Percentiles rank a stretch among this genome's conserved stretches.
Evolutionary conservation across 139 green algal genomes (phyloP).

Genomic region (Spirogloea muscicola): DNA sequence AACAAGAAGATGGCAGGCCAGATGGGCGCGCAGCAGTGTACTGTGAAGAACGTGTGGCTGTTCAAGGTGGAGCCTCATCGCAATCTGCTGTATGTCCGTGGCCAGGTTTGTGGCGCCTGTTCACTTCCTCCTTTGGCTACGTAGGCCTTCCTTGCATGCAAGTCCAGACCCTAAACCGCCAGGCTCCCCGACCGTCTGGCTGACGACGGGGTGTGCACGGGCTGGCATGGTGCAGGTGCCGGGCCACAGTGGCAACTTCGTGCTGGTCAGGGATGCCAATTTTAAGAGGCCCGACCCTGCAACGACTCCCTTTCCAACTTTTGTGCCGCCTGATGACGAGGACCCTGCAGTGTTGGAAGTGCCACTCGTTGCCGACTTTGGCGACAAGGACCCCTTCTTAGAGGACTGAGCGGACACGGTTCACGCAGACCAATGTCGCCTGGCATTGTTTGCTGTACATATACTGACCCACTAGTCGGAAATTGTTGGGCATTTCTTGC

Average conservation of each 20-base stretch:
- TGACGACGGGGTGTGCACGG: no score
- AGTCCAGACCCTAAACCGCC: no score
- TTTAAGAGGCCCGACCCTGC: constrained; percentile 5
- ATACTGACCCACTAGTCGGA: no score
- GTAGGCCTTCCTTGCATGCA: no score
- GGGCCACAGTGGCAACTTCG: constrained; percentile 45
- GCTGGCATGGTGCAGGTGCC: no score
- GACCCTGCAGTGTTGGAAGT: not conserved
- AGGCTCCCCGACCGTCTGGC: no score
- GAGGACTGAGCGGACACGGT: no score
- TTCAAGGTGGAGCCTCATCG: constrained; percentile 82
- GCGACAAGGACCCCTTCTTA: constrained; percentile 20
- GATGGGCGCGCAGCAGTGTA: constrained; percentile 79
- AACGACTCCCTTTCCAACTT: constrained; percentile 22
- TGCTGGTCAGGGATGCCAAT: constrained; percentile 31
- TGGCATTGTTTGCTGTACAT: no score
- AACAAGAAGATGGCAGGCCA: constrained; percentile 96
- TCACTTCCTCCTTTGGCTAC: no score
- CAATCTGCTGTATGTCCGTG: constrained; percentile 91
- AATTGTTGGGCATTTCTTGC: no score
- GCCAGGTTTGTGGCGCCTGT: no score
- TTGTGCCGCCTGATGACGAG: constrained; percentile 3
- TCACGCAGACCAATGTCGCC: no score
- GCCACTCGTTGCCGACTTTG: not conserved
- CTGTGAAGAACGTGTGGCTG: constrained; percentile 55